phyloP scores from a whole-genome alignment of 768 basidiomycete genomes.

The Hirschioporus abietinus region DNA sequence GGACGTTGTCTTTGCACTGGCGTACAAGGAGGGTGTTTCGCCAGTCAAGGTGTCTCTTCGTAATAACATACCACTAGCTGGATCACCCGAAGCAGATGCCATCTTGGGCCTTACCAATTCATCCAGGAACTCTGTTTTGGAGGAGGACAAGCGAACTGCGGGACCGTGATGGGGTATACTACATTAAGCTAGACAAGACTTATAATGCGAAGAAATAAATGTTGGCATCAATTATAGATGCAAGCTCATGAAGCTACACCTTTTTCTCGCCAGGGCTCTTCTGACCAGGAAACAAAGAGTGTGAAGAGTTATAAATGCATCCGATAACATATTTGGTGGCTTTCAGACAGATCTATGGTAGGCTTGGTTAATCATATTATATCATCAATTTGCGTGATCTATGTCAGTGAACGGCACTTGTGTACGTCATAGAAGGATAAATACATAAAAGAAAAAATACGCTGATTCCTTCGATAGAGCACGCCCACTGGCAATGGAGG shows the following conservation, averaged over 20 bases:
- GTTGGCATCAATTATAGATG: too few species aligned
- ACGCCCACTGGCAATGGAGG: too few species aligned
- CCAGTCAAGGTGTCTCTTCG: slow-evolving; percentile 39
- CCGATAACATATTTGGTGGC: too few species aligned
- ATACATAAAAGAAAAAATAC: background rate
- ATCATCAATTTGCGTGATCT: background rate
- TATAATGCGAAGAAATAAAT: too few species aligned
- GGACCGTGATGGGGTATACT: background rate
- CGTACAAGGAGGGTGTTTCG: slow-evolving; percentile 38
- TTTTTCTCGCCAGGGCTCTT: too few species aligned
- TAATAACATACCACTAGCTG: slow-evolving; percentile 39
- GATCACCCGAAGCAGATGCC: slow-evolving; percentile 38
- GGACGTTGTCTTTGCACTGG: slow-evolving; percentile 43
- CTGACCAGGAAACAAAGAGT: too few species aligned
- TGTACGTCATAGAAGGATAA: too few species aligned
- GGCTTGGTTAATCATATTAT: too few species aligned
- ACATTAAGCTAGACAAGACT: background rate
- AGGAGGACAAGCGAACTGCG: background rate
- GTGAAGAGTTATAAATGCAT: too few species aligned
- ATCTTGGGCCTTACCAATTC: slow-evolving; percentile 27
- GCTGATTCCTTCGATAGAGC: background rate
- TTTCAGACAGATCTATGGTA: too few species aligned
- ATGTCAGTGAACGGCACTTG: background rate
- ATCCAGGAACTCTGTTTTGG: background rate
- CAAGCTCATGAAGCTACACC: too few species aligned